phyloP scores from a whole-genome alignment of 2,329 filamentous ascomycete genomes.

The Ascochyta clinopodiicola region DNA sequence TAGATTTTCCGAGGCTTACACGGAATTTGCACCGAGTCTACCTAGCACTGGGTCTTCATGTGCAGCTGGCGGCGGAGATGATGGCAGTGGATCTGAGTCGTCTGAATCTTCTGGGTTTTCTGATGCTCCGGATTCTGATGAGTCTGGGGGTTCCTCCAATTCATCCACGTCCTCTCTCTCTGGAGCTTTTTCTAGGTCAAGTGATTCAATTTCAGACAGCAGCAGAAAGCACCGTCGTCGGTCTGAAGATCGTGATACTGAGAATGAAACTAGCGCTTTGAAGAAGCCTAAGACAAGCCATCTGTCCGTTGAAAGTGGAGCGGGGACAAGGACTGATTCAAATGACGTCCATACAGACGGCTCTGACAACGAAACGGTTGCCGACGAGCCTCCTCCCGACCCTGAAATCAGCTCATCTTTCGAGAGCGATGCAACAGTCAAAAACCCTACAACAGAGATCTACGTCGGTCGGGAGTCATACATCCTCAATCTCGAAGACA shows the following conservation, averaged over 20 bases:
- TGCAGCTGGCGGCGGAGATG: neutral
- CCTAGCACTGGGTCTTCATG: neutral
- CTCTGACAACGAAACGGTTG: neutral
- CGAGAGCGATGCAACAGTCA: neutral
- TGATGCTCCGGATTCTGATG: neutral
- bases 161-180: neutral
- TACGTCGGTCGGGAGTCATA: neutral
- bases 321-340: neutral
- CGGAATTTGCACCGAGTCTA: no score
- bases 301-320: neutral
- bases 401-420: neutral
- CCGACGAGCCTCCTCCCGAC: neutral
- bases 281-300: neutral
- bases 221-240: neutral
- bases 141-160: neutral
- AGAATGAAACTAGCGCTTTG: neutral
- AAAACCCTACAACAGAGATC: neutral
- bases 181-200: no score
- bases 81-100: neutral
- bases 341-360: neutral
- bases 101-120: neutral
- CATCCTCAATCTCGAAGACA: neutral
- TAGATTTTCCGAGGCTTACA: no score
- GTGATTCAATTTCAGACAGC: no score
- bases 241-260: neutral